Conservation (phyloP, 108 stramenopile genomes). For the Nitzschia inconspicua region DNA sequence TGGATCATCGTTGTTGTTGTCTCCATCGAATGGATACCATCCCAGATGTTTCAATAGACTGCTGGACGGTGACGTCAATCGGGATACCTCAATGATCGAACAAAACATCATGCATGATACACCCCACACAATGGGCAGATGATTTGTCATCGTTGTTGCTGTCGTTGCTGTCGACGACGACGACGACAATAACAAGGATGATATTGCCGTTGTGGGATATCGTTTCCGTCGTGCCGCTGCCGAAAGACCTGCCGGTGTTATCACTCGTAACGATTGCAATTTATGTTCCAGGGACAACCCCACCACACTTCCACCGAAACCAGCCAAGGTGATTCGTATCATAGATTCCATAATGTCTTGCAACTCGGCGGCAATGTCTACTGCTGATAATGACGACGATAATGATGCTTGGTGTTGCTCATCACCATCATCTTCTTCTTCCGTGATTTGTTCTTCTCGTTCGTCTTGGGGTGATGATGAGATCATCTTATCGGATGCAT, state of each 20-base stretch:
- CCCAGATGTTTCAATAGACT: not conserved
- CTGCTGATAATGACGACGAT: no score
- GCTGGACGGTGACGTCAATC: constrained; percentile 18
- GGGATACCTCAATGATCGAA: constrained; percentile 20
- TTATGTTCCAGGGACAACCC: constrained; percentile 61
- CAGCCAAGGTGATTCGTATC: constrained; percentile 53
- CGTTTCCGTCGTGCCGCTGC: constrained; percentile 33
- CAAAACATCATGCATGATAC: constrained; percentile 31
- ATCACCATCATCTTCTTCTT: no score
- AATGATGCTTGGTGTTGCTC: no score
- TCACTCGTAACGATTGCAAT: constrained; percentile 23
- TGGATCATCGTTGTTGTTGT: not conserved
- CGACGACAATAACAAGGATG: not conserved
- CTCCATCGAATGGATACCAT: not conserved
- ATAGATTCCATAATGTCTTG: constrained; percentile 44
- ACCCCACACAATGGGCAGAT: no score
- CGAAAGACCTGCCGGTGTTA: constrained; percentile 21
- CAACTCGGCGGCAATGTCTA: no score
- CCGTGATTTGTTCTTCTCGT: no score
- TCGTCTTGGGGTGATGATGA: no score
- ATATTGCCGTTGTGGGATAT: not conserved
- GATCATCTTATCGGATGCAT: no score
- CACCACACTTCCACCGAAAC: constrained; percentile 62
- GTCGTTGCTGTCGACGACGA: constrained; percentile 12
- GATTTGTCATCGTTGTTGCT: no score